Evolutionary conservation across 176 grass and related monocot species (phyloP), one percentile per base, ranked within the genome.

Genomic region (Otatea glauca): DNA sequence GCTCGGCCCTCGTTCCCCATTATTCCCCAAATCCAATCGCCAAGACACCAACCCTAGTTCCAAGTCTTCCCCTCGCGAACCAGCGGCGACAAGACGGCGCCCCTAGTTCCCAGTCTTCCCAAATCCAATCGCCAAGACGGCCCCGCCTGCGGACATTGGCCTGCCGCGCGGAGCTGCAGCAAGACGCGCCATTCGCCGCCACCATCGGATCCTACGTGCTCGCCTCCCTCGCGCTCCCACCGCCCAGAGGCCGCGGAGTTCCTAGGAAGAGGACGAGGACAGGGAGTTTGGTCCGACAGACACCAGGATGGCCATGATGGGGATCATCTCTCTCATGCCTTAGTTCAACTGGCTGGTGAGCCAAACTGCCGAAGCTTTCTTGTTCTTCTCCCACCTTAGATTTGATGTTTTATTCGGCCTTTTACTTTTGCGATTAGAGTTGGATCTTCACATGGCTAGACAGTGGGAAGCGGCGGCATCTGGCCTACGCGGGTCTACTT

Each of bases 311-410:
- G 93, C 83, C 43, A 93, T 94, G 65, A 98, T 98, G 96, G 91
- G 85, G 77, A 93, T 98, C 71, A 94, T 98, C 59, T 90, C 93
- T 64, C 82, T 98, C 88, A 85, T 98, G 48, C 96, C 96, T 60
- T 98, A 98, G 88, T 98, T 98, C 84, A 98, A 98, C 78, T 98
- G 96, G 93, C 89, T 98, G 93, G 96, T 95, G 42, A 88, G n/a
- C n/a, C n/a, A n/a, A n/a, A n/a, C n/a, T n/a, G 85, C 3, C 5
- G 23, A 71, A 60, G 50, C 14, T 50, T 17, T 44, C 51, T 4
- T 39, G 32, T 72, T 5, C 4, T 18, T 15, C 11, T 14, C 38
- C 63, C 35, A 9, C 13, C 44, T 77, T 34, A 35, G 41, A 2
- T 75, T 38, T 77, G 49, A 84, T 71, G 3, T 0, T n/a, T 82